Conservation (phyloP, 768 basidiomycete species). For the Lentinula detonsa region DNA sequence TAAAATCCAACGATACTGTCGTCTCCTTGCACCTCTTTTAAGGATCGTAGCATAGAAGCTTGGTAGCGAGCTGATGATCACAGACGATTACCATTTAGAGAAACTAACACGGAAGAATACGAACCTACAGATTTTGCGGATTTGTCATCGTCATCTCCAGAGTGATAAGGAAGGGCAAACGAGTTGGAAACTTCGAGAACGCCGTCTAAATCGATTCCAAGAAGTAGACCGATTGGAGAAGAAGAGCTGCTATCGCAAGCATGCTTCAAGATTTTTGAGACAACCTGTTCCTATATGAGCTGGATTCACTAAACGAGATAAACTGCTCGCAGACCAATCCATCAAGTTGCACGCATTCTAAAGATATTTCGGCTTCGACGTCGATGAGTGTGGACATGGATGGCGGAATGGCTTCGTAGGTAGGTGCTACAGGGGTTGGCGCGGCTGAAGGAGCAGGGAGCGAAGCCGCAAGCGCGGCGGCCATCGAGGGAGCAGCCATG, state of each 20-base stretch:
- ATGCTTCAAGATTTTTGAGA: constrained; percentile 93
- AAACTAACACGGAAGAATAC: constrained; percentile 18
- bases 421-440: constrained; percentile 56
- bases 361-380: constrained; percentile 83
- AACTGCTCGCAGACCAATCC: constrained; percentile 57
- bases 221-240: constrained; percentile 77
- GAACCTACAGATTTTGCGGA: constrained; percentile 69
- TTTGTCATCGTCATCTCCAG: constrained; percentile 76
- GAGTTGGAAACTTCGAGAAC: constrained; percentile 87
- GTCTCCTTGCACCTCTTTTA: constrained; percentile 88
- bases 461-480: constrained; percentile 84
- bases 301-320: not conserved
- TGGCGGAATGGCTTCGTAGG: constrained; percentile 83
- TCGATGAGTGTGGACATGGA: constrained; percentile 93
- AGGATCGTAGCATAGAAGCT: constrained; percentile 73
- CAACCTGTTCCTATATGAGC: constrained; percentile 48
- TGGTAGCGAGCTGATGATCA: constrained; percentile 65
- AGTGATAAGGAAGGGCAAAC: constrained; percentile 74
- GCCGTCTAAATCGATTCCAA: constrained; percentile 91
- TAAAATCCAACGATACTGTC: constrained; percentile 94
- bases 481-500: constrained; percentile 83
- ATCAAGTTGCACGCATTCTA: constrained; percentile 78
- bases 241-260: constrained; percentile 69
- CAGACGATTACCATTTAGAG: not conserved
- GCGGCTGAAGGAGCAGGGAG: constrained; percentile 61